Evolutionary conservation across 768 basidiomycete species (phyloP), one percentile per base, ranked within the genome.

Genomic region (Russula sp.): DNA sequence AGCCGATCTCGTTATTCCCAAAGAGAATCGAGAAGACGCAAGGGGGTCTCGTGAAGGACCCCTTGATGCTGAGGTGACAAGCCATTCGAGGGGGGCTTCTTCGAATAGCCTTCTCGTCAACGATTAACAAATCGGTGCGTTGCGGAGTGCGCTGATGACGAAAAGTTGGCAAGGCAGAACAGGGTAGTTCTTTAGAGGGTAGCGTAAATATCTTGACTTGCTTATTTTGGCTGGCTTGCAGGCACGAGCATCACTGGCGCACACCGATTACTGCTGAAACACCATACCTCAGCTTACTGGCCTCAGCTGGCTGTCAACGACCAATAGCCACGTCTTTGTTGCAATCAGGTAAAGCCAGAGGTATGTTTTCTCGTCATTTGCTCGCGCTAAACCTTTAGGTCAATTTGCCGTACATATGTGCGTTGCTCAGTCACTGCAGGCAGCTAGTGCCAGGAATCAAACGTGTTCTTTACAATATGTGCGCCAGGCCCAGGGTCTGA

Each of bases 331-430:
- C 20, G 44, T 51, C 56, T 57, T 39, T 47, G 34, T 45, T 51
- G 35, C 39, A 58, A 59, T 48, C 45, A 59, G 57, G 50, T 59
- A 54, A 55, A 34, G 40, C 27, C 16, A 49, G 57, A 55, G 45
- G 57, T 60, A 32, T 55, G 59, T 60, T 60, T 60, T 64, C 48
- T 56, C 63, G 59, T 64, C 63, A 64, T 55, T 51, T 39, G 32
- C 34, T 60, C 63, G 54, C 49, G 52, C 59, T 55, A 53, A 45
- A 11, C 3, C 52, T 27, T 64, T 64, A 45, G 58, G 45, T 60
- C 63, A 64, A 56, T 22, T 39, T 64, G 59, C 63, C 63, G 63
- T 64, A 64, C 58, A 50, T 14, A 35, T 48, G 58, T 48, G 39
- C 39, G 58, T 59, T 64, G 52, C 51, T 37, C 61, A 45, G 55